phyloP scores from a whole-genome alignment of 2,329 filamentous ascomycete species.

The Hyphodiscus sp. region DNA sequence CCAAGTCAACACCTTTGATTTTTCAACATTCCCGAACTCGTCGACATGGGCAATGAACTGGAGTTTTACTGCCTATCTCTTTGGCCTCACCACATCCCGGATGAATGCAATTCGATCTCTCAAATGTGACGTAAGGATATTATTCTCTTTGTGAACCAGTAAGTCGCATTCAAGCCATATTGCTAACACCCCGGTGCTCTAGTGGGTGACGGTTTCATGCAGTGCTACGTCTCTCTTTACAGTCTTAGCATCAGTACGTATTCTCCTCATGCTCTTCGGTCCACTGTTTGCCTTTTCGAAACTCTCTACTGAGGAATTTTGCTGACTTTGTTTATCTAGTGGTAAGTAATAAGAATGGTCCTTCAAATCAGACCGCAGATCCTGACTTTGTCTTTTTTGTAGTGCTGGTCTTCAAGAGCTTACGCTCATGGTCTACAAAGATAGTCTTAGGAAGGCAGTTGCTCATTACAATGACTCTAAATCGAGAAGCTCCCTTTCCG shows the following conservation, averaged over 20 bases:
- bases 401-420: not conserved
- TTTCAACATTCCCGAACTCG: too few species aligned
- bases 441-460: not conserved
- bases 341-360: not conserved
- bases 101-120: constrained; percentile 6
- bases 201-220: too few species aligned
- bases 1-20: constrained; percentile 11
- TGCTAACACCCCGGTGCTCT: not conserved
- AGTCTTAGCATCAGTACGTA: not conserved
- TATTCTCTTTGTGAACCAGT: too few species aligned
- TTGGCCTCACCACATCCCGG: constrained; percentile 13
- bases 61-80: constrained; percentile 3
- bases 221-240: not conserved
- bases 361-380: not conserved
- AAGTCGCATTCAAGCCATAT: too few species aligned
- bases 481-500: not conserved
- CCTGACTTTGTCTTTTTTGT: not conserved
- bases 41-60: not conserved
- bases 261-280: too few species aligned
- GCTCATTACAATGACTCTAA: too few species aligned
- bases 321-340: not conserved
- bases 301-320: too few species aligned
- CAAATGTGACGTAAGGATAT: not conserved
- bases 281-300: too few species aligned
- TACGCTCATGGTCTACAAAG: not conserved